A percentile compares a stretch with the other conserved stretches of the same genome.
These are phyloP conservation scores for Syzygium jambos DNA, from an alignment of 345 rosid genomes.

Conservation along the genomic window DNA sequence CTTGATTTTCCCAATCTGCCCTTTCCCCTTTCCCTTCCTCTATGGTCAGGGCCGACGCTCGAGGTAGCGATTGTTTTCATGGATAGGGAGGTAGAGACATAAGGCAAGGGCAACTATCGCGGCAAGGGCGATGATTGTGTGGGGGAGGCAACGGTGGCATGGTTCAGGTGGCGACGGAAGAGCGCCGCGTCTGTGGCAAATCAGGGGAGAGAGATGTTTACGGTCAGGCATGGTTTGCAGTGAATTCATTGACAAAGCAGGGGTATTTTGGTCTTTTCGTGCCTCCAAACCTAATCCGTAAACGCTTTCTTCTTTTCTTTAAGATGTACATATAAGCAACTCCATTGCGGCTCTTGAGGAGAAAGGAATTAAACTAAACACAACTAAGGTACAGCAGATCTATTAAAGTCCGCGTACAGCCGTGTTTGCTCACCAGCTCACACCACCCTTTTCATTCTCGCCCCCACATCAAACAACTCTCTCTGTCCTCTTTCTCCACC, in stretches of 20 bases:
- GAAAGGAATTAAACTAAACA: not conserved
- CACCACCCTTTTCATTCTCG: not conserved
- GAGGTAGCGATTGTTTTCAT: not conserved
- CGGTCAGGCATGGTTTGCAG: too few relatives aligned
- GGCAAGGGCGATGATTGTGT: not conserved
- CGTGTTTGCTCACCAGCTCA: not conserved
- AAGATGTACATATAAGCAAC: not conserved
- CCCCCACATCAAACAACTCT: not conserved
- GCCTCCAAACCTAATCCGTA: not conserved
- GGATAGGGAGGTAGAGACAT: not conserved
- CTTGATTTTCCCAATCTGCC: not conserved
- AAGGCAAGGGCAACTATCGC: not conserved
- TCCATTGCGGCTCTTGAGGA: not conserved
- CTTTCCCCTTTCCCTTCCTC: not conserved
- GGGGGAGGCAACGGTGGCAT: not conserved
- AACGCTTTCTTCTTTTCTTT: not conserved
- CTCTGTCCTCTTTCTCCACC: not conserved
- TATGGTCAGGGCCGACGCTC: not conserved
- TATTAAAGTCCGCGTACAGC: not conserved
- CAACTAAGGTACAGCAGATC: not conserved
- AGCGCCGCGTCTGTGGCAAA: not conserved
- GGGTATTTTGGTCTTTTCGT: not conserved
- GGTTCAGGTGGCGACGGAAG: not conserved
- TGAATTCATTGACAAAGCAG: not conserved
- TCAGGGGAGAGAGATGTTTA: not conserved